Evolutionary conservation across 1,139 yeast genomes (phyloP).

Genomic region (Blastobotrys elegans): DNA sequence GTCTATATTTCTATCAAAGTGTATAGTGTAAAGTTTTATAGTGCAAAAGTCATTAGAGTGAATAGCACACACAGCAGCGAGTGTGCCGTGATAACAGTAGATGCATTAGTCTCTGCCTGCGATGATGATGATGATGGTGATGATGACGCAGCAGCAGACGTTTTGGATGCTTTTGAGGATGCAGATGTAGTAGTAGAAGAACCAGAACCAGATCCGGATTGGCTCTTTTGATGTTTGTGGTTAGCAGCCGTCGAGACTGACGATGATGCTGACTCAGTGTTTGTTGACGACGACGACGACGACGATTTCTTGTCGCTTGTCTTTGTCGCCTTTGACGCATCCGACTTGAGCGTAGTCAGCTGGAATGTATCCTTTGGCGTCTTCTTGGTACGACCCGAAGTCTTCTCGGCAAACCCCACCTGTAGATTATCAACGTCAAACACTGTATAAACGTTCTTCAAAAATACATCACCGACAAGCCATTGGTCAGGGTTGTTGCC

Average conservation of each 20-base stretch:
- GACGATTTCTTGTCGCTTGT: background rate
- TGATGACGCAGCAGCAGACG: background rate
- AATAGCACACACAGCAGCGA: background rate
- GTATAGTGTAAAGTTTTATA: too few relatives aligned
- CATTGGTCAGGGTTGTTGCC: conserved; percentile 31
- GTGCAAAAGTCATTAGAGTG: background rate
- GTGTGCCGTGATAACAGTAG: background rate
- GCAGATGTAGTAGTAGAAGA: background rate
- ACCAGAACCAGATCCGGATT: background rate
- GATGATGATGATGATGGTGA: background rate
- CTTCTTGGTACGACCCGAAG: conserved; percentile 20
- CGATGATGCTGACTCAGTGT: background rate
- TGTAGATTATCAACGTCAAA: conserved; percentile 48
- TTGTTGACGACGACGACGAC: background rate
- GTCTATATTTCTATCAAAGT: background rate
- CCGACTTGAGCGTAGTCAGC: background rate
- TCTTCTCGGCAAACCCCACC: conserved; percentile 49
- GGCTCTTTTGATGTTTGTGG: background rate
- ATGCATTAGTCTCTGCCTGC: background rate
- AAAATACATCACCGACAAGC: conserved; percentile 59
- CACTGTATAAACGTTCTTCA: conserved; percentile 53
- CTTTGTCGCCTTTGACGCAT: background rate
- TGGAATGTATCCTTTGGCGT: conserved; percentile 24
- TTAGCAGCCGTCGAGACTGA: background rate
- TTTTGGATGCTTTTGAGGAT: conserved; percentile 1